These are phyloP conservation scores for Cyathus striatus DNA, from an alignment of 768 basidiomycete species.

Conservation along the genomic window DNA sequence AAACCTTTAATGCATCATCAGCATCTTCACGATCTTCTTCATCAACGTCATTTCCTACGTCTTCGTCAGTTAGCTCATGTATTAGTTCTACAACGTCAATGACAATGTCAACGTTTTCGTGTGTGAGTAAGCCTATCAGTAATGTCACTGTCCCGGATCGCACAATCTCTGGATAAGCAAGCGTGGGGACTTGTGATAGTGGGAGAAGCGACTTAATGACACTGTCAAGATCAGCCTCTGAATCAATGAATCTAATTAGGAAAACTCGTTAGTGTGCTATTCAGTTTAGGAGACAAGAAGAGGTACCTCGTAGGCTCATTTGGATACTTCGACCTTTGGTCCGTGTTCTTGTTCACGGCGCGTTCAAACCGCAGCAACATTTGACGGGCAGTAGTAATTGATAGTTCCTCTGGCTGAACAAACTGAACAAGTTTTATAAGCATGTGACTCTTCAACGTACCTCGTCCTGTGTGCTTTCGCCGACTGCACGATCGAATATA, in stretches of 20 bases:
- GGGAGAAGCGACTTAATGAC: slow-evolving; percentile 86
- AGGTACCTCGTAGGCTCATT: slow-evolving; percentile 84
- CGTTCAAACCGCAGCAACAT: slow-evolving; percentile 80
- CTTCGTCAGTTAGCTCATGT: slow-evolving; percentile 95
- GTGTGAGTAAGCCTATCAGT: slow-evolving; percentile 82
- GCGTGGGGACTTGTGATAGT: slow-evolving; percentile 74
- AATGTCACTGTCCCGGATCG: slow-evolving; percentile 64
- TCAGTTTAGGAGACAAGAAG: not conserved
- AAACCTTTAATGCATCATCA: slow-evolving; percentile 64
- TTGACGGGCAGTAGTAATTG: slow-evolving; percentile 65
- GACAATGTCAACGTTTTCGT: slow-evolving; percentile 97
- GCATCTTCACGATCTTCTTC: slow-evolving; percentile 60
- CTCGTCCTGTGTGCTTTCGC: slow-evolving; percentile 59
- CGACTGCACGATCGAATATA: slow-evolving; percentile 80
- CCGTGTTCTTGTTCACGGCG: slow-evolving; percentile 90
- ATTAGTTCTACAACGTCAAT: slow-evolving; percentile 91
- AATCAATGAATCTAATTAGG: slow-evolving; percentile 86
- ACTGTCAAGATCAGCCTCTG: slow-evolving; percentile 90
- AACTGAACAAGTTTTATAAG: too few relatives aligned
- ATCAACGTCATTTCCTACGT: slow-evolving; percentile 77
- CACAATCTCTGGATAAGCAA: slow-evolving; percentile 89
- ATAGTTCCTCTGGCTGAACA: slow-evolving; percentile 67
- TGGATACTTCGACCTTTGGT: slow-evolving; percentile 92
- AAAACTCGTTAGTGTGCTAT: not conserved
- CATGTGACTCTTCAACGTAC: too few relatives aligned